Conservation (phyloP, 768 basidiomycete genomes). For the Dacryopinax spathularia region DNA sequence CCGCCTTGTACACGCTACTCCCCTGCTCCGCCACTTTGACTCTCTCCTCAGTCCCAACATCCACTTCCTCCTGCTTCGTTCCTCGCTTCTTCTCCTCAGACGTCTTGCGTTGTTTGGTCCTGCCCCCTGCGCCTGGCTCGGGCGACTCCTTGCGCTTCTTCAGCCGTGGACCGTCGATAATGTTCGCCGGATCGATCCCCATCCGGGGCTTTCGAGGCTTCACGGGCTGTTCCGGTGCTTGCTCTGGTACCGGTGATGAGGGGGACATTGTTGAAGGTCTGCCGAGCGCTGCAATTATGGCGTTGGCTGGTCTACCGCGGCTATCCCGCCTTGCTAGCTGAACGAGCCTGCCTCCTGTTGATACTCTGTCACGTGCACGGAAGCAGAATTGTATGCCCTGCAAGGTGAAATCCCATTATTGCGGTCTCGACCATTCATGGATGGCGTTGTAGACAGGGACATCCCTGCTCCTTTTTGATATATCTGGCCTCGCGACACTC, state of each 20-base stretch:
- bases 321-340: neutral
- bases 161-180: constrained; percentile 4
- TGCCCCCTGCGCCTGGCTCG: neutral
- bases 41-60: neutral
- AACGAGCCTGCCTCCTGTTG: neutral
- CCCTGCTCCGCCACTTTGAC: neutral
- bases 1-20: neutral
- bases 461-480: too few relatives aligned
- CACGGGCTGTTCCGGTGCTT: neutral
- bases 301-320: neutral
- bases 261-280: neutral
- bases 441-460: too few relatives aligned
- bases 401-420: too few relatives aligned
- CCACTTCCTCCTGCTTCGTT: neutral
- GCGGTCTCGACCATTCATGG: too few relatives aligned
- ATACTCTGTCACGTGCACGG: neutral
- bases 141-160: constrained; percentile 7
- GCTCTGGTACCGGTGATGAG: neutral
- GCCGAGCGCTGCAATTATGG: neutral
- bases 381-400: too few relatives aligned
- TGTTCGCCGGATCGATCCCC: constrained; percentile 4
- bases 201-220: neutral
- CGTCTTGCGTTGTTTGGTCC: neutral
- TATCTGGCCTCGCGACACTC: too few relatives aligned
- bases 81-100: constrained; percentile 1